Conservation (phyloP, 1,139 yeast species). For the Geotrichum armillariae region DNA sequence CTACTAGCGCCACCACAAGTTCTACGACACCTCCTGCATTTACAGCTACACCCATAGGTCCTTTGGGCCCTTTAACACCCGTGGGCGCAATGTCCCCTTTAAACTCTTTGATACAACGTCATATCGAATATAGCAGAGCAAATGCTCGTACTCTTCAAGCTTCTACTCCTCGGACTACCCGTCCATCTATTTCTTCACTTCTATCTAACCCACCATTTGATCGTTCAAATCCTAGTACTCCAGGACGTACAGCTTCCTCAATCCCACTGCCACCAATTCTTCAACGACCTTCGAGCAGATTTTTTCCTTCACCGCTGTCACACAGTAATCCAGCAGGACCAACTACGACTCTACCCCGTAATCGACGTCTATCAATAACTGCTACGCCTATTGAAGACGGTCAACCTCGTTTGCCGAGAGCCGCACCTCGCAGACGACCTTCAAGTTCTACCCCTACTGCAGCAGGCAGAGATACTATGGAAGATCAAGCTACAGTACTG, state of each 20-base stretch:
- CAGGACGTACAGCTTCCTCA: not conserved
- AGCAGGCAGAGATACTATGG: constrained; percentile 23
- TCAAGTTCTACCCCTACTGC: not conserved
- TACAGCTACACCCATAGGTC: not conserved
- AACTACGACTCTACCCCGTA: not conserved
- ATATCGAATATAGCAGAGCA: not conserved
- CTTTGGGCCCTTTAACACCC: constrained; percentile 1
- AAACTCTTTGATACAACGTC: constrained; percentile 5
- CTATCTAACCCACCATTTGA: not conserved
- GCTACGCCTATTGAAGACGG: not conserved
- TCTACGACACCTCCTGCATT: constrained; percentile 6
- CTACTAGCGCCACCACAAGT: not conserved
- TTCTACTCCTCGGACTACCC: constrained; percentile 1
- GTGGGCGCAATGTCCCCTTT: not conserved
- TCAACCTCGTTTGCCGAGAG: not conserved
- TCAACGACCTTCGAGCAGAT: constrained; percentile 1
- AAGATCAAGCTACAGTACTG: constrained; percentile 45
- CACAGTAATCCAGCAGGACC: not conserved
- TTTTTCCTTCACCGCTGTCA: constrained; percentile 1
- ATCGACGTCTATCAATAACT: not conserved
- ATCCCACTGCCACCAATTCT: not conserved
- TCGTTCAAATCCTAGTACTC: not conserved
- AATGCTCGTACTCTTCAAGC: not conserved
- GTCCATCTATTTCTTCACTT: constrained; percentile 3
- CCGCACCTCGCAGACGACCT: not conserved